Evolutionary conservation across 1,139 yeast genomes (phyloP), one percentile per base, ranked within the genome.

Genomic region (Suhomyces bolitotheri): DNA sequence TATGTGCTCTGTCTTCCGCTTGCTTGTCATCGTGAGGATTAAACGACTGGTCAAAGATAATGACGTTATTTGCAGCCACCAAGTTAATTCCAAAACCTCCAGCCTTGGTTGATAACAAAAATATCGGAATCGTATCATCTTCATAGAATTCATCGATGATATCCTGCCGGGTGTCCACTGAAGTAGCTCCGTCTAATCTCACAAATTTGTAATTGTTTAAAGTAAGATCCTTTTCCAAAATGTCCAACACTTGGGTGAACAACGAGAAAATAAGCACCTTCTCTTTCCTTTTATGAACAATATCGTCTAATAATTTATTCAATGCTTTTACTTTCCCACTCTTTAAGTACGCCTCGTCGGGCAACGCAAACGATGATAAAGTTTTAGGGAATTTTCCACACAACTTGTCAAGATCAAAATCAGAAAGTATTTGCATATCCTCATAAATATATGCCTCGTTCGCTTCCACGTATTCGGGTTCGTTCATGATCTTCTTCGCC

Each of bases 1-100:
- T 78, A 60, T 92, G 99, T 0, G 98, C 96, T 54, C 99, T 76
- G 59, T 92, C 98, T 58, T 94, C 98, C 0, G 99, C 99, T 64
- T 92, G 99, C 55, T 84, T 85, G 56, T 92, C 99, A 58, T 92
- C 98, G 58, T 94, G 98, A 0, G 99, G 99, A 52, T 92, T 92
- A 64, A 92, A 92, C 31, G 95, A 84, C 56, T 89, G 92, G 57
- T 92, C 99, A 53, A 82, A 90, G 23, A 94, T 86, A 36, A 92
- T 74, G 3, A 92, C 98, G 43, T 83, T 80, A 54, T 89, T 92
- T 7, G 99, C 98, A 52, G 96, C 95, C 3, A 95, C 95, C 49
- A 92, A 73, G 54, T 92, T 92, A 60, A 92, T 92, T 41, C 98
- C 98, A 63, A 92, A 92, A 1, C 98, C 98, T 53, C 98, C 99